Evolutionary conservation across 2,329 filamentous ascomycete species (phyloP), one percentile per base, ranked within the genome.

Genomic region (Sporothrix curviconia): DNA sequence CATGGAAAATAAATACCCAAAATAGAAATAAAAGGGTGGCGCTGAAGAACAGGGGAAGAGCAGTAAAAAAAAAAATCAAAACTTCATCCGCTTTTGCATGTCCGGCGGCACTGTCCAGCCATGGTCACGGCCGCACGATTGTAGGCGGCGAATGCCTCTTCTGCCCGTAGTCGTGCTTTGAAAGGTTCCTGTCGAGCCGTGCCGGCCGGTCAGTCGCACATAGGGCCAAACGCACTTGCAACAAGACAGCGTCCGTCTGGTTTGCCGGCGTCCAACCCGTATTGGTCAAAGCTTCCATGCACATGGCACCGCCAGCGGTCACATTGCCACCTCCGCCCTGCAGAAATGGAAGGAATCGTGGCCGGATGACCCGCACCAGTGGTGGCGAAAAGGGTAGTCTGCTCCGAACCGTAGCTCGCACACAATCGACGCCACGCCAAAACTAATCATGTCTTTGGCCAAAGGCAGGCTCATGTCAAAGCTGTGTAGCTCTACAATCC

Each of bases 401-500:
- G 81, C 77, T 2, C 88, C 84, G 65, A 95, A 96, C 2, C 90
- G 87, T 42, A 96, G 74, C 70, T 96, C 92, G 11, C 95, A 71
- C 0, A 95, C 84, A 39, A 96, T 75, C 66, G 88, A 91, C 22
- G 76, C 80, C 57, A 87, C 64, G 0, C 76, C 77, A 1, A 74
- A 76, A 2, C 68, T 65, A 68, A 85, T 83, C 83, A 96, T 90
- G 66, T 96, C 91, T 55, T 79, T 67, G 0, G 87, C 85, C 1
- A 96, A 75, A 1, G 87, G 89, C 0, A 94, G 76, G 1, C 73
- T 68, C 0, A 73, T 62, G 24, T 90, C 86, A 65, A 96, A 95
- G 43, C 86, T 89, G 69, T 96, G 92, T 1, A 96, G 75, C 69
- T 96, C 89, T 6, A 95, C 84, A 59, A 95, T 90, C 91, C 91